A percentile compares a stretch with the other conserved stretches of the same genome.
These are phyloP conservation scores for Triticum urartu DNA, from an alignment of 176 grass and related monocot genomes.

Conservation along the genomic window DNA sequence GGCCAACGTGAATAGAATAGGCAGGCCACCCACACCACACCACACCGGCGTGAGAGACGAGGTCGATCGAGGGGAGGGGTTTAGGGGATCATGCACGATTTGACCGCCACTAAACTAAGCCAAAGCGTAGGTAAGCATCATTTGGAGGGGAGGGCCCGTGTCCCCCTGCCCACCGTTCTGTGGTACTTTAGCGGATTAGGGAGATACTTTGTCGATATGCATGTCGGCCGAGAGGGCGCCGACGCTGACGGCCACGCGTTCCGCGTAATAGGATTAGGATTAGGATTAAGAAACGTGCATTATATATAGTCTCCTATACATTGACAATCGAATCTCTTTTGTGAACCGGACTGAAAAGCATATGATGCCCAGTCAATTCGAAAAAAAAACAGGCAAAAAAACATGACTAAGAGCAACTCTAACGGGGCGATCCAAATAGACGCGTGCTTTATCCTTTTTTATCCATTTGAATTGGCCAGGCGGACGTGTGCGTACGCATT, in stretches of 20 bases:
- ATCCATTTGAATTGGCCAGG: too few species aligned
- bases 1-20: not conserved
- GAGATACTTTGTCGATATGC: conserved; percentile 46
- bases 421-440: too few species aligned
- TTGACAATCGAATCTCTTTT: not conserved
- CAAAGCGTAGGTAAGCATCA: conserved; percentile 35
- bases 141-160: conserved; percentile 14
- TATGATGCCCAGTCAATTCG: not conserved
- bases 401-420: too few species aligned
- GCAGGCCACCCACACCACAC: not conserved
- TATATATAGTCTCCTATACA: not conserved
- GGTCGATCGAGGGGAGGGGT: conserved; percentile 48
- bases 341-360: not conserved
- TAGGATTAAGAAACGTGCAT: not conserved
- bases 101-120: conserved; percentile 40
- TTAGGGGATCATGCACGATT: conserved; percentile 51
- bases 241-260: conserved; percentile 21
- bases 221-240: conserved; percentile 28
- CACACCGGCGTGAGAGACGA: not conserved
- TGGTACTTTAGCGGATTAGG: conserved; percentile 3
- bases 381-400: too few species aligned
- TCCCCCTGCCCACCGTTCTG: conserved; percentile 11
- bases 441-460: too few species aligned
- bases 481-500: too few species aligned
- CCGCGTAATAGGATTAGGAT: not conserved